These are phyloP conservation scores for Populus pruinosa DNA, from an alignment of 345 rosid genomes.

Conservation along the genomic window DNA sequence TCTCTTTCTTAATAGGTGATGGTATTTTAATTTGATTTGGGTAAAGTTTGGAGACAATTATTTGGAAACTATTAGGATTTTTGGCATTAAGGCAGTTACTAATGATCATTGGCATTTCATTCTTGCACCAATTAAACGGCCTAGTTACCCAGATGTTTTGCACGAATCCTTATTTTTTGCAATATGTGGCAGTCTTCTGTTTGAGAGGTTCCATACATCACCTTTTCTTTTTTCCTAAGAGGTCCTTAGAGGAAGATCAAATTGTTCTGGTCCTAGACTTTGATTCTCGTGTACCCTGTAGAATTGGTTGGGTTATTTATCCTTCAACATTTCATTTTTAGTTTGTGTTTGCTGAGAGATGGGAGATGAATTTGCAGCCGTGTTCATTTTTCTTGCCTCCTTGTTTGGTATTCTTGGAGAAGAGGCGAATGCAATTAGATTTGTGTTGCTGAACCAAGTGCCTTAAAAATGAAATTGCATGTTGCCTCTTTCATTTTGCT, in stretches of 20 bases:
- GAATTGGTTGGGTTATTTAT: too few relatives aligned
- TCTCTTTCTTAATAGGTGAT: background rate
- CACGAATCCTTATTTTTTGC: background rate
- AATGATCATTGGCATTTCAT: background rate
- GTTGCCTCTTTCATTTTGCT: background rate
- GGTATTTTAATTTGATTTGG: background rate
- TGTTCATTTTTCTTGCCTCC: background rate
- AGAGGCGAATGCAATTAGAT: background rate
- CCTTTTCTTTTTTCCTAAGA: background rate
- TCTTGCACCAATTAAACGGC: background rate
- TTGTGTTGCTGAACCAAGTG: background rate
- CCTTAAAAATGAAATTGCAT: background rate
- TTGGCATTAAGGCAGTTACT: background rate
- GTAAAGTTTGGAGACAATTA: background rate
- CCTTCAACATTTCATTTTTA: background rate
- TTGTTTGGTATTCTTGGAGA: background rate
- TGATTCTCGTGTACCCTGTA: too few relatives aligned
- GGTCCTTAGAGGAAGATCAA: background rate
- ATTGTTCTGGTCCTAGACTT: background rate
- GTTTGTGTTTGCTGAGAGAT: background rate
- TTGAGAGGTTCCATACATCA: too few relatives aligned
- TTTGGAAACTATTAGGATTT: too few relatives aligned
- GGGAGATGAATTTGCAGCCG: background rate
- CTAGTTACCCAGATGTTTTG: background rate
- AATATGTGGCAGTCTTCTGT: background rate